Base-by-base conservation (phyloP, 805 yeast genomes). In the Yamadazyma paraphyllophila region DNA sequence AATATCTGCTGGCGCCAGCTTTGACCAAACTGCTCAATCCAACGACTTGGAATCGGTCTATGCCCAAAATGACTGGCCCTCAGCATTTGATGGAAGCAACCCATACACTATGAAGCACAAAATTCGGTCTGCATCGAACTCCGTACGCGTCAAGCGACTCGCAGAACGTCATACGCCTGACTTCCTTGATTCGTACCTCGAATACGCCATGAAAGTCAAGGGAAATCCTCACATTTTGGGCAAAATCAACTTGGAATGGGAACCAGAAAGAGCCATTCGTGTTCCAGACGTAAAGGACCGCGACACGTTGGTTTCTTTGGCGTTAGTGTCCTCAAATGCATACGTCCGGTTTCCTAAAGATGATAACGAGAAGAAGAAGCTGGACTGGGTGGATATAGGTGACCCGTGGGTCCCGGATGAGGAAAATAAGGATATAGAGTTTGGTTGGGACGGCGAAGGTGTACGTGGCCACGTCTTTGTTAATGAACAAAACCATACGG, bases 391-490 rank as follows among this genome's bases (percentile, higher is more conserved):
- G 45, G 94, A 92, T 56, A 80, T 88, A 10, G 78, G 81, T 0
- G 70, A 63, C 29, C 61, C 63, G 1, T 71, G 73, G 73, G 65
- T 62, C 1, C 82, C 83, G 0, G 88, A 83, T 72, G 71, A 78
- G 49, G 67, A 73, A 25, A 63, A 77, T 35, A 71, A 68, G n/a
- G 71, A 77, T n/a, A 55, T 66, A 10, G 80, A 83, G 13, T 84
- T 84, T 61, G 98, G 98, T 2, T 94, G 98, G 99, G 77, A 81
- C 50, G 82, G 73, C 8, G 81, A 79, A 49, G 97, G 97, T 0
- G 65, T 94, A 2, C 73, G 99, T 36, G 99, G 99, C 2, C 97
- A 94, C 61, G 81, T 94, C 0, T 94, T 94, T 65, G 82, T 81
- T 7, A 64, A 69, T 39, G 76, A 79, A 41, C 81, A 78, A 48